Evolutionary conservation across 2,329 filamentous ascomycete genomes (phyloP).

Genomic region (Pezicula carpinea): DNA sequence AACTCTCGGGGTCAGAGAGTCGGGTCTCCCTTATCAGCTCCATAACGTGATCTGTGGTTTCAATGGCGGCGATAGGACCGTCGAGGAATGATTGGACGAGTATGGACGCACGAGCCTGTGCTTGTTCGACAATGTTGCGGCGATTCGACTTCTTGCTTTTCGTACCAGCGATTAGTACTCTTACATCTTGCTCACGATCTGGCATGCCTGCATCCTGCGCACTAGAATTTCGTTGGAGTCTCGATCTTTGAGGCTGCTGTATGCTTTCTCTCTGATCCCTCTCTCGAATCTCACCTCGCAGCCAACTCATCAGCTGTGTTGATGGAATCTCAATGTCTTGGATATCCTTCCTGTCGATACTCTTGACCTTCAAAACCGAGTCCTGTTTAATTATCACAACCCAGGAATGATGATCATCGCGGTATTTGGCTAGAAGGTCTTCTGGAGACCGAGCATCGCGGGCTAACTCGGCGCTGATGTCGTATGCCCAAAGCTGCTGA

Average conservation of each 20-base stretch:
- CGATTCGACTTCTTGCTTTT: slow-evolving; percentile 90
- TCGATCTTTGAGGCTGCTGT: slow-evolving; percentile 33
- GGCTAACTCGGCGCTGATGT: slow-evolving; percentile 84
- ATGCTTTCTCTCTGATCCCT: slow-evolving; percentile 59
- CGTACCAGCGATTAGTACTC: slow-evolving; percentile 77
- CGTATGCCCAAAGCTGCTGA: slow-evolving; percentile 73
- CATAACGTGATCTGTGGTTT: slow-evolving; percentile 80
- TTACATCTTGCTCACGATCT: slow-evolving; percentile 66
- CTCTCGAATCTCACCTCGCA: slow-evolving; percentile 78
- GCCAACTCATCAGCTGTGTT: slow-evolving; percentile 70
- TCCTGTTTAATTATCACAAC: slow-evolving; percentile 82
- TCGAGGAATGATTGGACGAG: slow-evolving; percentile 68
- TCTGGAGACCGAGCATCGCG: slow-evolving; percentile 74
- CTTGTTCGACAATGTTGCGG: slow-evolving; percentile 78
- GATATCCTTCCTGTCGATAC: slow-evolving; percentile 68
- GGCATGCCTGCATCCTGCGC: slow-evolving; percentile 15
- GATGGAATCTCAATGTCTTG: slow-evolving; percentile 71
- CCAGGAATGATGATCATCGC: slow-evolving; percentile 78
- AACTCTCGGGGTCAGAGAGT: slow-evolving; percentile 76
- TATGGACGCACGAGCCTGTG: slow-evolving; percentile 52
- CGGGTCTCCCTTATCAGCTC: slow-evolving; percentile 69
- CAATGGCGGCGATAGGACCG: slow-evolving; percentile 80
- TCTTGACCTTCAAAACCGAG: slow-evolving; percentile 73
- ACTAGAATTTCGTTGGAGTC: slow-evolving; percentile 25
- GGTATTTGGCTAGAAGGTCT: slow-evolving; percentile 71